A percentile compares a stretch with the other conserved stretches of the same genome.
Evolutionary conservation across 371 early-diverging fungal genomes (phyloP).

Genomic region (Racocetra persica): DNA sequence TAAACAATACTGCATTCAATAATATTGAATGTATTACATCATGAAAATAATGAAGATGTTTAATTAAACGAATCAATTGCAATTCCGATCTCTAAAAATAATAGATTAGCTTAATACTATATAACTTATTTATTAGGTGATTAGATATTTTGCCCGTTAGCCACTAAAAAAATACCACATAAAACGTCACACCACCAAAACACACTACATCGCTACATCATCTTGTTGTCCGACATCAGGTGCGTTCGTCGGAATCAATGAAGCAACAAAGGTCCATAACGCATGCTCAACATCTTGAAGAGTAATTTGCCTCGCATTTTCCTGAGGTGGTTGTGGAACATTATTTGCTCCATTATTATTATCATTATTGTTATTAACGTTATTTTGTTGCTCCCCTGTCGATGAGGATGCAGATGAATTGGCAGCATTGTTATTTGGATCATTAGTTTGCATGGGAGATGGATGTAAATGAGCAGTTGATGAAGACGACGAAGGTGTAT

Average conservation of each 20-base stretch:
- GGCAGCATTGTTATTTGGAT: not conserved
- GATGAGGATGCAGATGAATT: not conserved
- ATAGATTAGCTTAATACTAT: no score
- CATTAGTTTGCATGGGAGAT: not conserved
- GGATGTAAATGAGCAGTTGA: not conserved
- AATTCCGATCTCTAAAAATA: no score
- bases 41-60: no score
- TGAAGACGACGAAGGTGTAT: conserved; percentile 13
- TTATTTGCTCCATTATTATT: not conserved
- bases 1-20: no score
- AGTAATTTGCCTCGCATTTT: conserved; percentile 1
- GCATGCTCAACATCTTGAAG: conserved; percentile 40
- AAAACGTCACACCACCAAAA: no score
- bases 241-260: conserved; percentile 34
- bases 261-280: conserved; percentile 38
- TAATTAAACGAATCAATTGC: no score
- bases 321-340: not conserved
- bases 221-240: conserved; percentile 36
- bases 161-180: no score
- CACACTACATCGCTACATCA: conserved; percentile 19
- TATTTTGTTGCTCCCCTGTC: not conserved
- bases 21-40: no score
- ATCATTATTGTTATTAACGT: conserved; percentile 3
- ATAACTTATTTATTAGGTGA: no score
- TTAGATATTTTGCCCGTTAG: no score